Conservation (phyloP, 2,329 filamentous ascomycete genomes). For the Cladosporium sp. region DNA sequence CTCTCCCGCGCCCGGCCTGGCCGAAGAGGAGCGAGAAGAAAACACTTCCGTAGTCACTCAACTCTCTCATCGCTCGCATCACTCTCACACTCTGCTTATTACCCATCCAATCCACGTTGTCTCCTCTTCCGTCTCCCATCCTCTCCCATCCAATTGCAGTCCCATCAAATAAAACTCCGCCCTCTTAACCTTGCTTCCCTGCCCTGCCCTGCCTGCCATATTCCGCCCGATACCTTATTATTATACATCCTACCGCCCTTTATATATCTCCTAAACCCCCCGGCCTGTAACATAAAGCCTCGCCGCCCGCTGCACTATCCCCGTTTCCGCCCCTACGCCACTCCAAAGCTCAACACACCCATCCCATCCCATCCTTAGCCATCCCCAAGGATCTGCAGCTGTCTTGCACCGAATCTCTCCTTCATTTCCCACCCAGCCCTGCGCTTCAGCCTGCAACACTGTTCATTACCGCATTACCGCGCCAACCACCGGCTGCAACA, state of each 20-base stretch:
- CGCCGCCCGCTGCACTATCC: slow-evolving; percentile 2
- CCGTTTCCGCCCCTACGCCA: slow-evolving; percentile 2
- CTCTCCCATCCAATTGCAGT: too few species aligned
- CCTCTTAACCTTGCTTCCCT: too few species aligned
- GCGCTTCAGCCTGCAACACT: slow-evolving; percentile 10
- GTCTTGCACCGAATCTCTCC: slow-evolving; percentile 5
- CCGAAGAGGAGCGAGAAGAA: too few species aligned
- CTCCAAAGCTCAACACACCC: slow-evolving; percentile 1
- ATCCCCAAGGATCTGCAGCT: slow-evolving; percentile 1
- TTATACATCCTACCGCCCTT: neutral
- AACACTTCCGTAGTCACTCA: too few species aligned
- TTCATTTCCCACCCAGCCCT: slow-evolving; percentile 10
- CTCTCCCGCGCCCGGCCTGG: too few species aligned
- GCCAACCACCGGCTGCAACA: slow-evolving; percentile 4
- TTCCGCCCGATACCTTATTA: too few species aligned
- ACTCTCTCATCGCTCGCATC: too few species aligned
- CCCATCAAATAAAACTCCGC: too few species aligned
- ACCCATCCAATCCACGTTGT: too few species aligned
- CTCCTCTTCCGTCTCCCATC: too few species aligned
- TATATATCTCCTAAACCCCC: neutral
- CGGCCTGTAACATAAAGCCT: slow-evolving; percentile 4
- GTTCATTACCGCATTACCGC: slow-evolving; percentile 1
- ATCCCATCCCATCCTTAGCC: neutral
- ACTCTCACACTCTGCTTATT: too few species aligned
- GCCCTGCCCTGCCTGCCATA: too few species aligned